Evolutionary conservation across 148 eudicot species (phyloP), one percentile per base, ranked within the genome.

Genomic region (Chenopodium quinoa): DNA sequence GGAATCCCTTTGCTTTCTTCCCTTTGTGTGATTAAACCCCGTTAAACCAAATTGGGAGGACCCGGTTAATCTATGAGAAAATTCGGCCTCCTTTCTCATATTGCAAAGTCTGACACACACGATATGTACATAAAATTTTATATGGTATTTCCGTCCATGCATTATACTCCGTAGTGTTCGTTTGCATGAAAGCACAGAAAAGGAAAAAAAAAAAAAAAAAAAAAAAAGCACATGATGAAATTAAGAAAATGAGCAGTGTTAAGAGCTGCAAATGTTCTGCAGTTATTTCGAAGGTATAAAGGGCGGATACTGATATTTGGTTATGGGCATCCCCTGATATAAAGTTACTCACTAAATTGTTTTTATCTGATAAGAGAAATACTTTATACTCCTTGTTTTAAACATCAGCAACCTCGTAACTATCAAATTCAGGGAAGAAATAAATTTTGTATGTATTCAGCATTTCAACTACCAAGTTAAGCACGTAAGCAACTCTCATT

Each of bases 331-430:
- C 46, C 44, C 50, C 44, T 40, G 44, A 40, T 40, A 5, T 6
- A 40, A 40, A 40, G 44, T 40, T 7, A 71, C 13, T 71, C 50
- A 40, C 10, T 69, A 32, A 34, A 8, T 71, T 71, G 74, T 20
- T 37, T 37, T 71, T 32, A 71, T 37, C 23, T 4, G 17, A 5
- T 71, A 2, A 46, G 66, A n/a, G 25, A 62, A 22, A 62, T 20
- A 58, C 7, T 58, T 40, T 4, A 1, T 58, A 62, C 44, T 40
- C 44, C 44, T 40, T 40, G 6, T 22, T 62, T 19, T 62, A 6
- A 62, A 5, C 23, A 62, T 19, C 65, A 72, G 54, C 54, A 40
- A 44, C 75, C 75, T 72, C 52, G 75, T 72, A 72, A 44, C 54
- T 72, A 44, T 27, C 34, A 37, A 71, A 19, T 72, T 71, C 75